Evolutionary conservation across 1,139 yeast genomes (phyloP), one percentile per base, ranked within the genome.

Genomic region (Debaryomycetaceae sp.): DNA sequence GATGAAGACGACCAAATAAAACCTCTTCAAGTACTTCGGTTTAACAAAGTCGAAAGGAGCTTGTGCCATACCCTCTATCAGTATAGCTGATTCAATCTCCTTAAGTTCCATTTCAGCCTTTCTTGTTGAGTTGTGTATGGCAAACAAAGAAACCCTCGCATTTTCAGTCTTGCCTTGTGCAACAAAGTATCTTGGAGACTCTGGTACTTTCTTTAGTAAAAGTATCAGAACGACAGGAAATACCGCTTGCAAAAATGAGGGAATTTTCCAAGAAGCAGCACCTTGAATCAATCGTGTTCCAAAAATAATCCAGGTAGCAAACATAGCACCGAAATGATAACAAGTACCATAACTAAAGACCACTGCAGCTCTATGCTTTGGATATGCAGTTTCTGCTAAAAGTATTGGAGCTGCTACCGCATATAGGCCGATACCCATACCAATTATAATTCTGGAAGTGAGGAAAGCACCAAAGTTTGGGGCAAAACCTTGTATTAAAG

Each of bases 221-320:
- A 44, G 50, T 42, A 51, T 50, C 55, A 50, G 65, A 36, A 58
- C 48, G 7, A 57, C 56, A 38, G 67, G 79, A 58, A 60, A 58
- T 37, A 56, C 60, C 42, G 69, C 72, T 57, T 78, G 82, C 48
- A 76, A 57, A 49, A 67, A 67, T 6, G 78, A 72, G 6, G 80
- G 79, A 44, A 75, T 65, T 52, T 69, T 65, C 80, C 80, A 76
- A 11, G 72, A 57, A 45, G 54, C 55, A 49, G 66, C 60, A 31
- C 44, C 41, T 29, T 51, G 42, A 11, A 70, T 50, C 13, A 58
- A 55, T 46, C 69, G 64, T 13, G 80, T 69, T 42, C 81, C 82
- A 49, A 67, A 76, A 3, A 80, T 69, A 34, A 75, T 68, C 76
- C 81, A 72, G 2, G 85, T 78, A 6, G 84, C 83, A 40, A 80